Conservation (phyloP, 2,329 filamentous ascomycete genomes). For the Canariomyces notabilis region DNA sequence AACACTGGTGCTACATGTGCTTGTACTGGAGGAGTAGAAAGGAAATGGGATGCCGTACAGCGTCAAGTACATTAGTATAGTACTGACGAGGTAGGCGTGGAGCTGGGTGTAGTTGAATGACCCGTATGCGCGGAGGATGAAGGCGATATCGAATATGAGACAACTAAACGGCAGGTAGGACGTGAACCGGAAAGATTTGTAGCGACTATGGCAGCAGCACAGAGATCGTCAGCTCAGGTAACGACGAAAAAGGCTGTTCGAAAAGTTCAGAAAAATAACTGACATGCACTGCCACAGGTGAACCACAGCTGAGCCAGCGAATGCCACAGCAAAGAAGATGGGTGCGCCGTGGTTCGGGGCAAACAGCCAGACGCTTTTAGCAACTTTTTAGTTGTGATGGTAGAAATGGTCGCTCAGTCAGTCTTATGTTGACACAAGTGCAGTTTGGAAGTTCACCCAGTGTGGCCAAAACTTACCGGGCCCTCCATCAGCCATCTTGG, state of each 20-base stretch:
- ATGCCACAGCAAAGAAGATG: constrained; percentile 42
- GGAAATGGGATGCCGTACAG: constrained; percentile 28
- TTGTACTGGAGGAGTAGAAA: neutral
- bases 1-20: neutral
- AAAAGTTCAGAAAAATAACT: too few species aligned
- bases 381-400: constrained; percentile 28
- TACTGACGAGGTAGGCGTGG: constrained; percentile 37
- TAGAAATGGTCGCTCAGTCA: too few species aligned
- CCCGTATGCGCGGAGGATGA: constrained; percentile 41
- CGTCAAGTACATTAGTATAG: constrained; percentile 33
- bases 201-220: constrained; percentile 29
- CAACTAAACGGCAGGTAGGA: constrained; percentile 44
- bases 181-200: constrained; percentile 47
- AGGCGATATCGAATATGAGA: constrained; percentile 46
- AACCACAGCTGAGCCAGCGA: constrained; percentile 32
- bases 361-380: constrained; percentile 42
- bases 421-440: too few species aligned
- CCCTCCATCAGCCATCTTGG: neutral
- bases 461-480: too few species aligned
- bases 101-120: constrained; percentile 43
- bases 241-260: neutral
- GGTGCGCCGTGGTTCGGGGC: constrained; percentile 44
- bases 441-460: too few species aligned
- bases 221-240: neutral
- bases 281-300: constrained; percentile 45